Evolutionary conservation across 257 asterid genomes (phyloP), one percentile per base, ranked within the genome.

Genomic region (Penstemon barbatus): DNA sequence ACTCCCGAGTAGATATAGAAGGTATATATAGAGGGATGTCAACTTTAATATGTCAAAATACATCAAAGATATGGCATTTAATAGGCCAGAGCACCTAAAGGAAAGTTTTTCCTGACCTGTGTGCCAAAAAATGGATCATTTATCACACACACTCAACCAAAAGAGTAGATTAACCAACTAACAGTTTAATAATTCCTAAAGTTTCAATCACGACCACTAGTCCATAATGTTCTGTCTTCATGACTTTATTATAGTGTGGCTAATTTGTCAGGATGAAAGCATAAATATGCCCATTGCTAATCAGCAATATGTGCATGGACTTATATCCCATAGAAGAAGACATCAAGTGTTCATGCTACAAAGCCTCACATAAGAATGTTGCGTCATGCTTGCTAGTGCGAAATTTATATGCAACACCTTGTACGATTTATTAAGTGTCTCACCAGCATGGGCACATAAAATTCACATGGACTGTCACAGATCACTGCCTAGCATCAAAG

Each of bases 291-390:
- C 25, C 43, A n/a, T n/a, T 48, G 48, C 33, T 57, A 61, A 61
- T 51, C 8, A 62, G 37, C 7, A 37, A 18, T 45, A 10, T 55
- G 70, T 8, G 42, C 52, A 12, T 38, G 49, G 8, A 55, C 57
- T 44, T 37, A 49, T 49, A 45, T 8, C 65, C 37, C 38, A 13
- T 57, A 37, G n/a, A 19, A 46, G 49, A 46, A 45, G 38, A 25
- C 33, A 57, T 15, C 0, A 15, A 64, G 11, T 63, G 41, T 36
- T 65, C 11, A 54, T 57, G 9, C 12, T 65, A 48, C 36, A 65
- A 15, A 37, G 41, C 49, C 75, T 38, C 6, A 56, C 8, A 45
- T 63, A 71, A 43, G 58, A 48, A 48, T 54, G 45, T 10, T 48
- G 19, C 63, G 51, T 41, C 48, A 49, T 49, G 19, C 6, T 49